These are phyloP conservation scores for Malassezia arunalokei DNA, from an alignment of 1,284 basidiomycete species.

Conservation along the genomic window DNA sequence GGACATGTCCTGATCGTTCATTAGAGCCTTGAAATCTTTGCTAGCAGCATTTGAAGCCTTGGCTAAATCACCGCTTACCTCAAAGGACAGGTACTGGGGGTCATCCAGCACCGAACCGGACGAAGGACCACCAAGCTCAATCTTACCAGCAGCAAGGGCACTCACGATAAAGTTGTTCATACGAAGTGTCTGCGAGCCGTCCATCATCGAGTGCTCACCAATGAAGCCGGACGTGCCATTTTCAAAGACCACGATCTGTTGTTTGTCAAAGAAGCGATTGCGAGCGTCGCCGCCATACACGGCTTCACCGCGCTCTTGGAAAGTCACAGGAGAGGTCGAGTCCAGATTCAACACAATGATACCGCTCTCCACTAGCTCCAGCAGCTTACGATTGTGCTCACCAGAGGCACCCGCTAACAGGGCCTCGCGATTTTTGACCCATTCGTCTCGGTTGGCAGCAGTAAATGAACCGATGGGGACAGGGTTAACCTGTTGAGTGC, in stretches of 20 bases:
- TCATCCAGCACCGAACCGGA: conserved; percentile 51
- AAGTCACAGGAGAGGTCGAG: conserved; percentile 62
- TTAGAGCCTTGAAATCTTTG: conserved; percentile 62
- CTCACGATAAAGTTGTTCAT: conserved; percentile 88
- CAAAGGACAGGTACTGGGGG: conserved; percentile 63
- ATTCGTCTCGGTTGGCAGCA: conserved; percentile 74
- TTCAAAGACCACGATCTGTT: conserved; percentile 60
- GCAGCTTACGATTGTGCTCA: conserved; percentile 55
- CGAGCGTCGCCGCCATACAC: conserved; percentile 77
- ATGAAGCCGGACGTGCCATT: conserved; percentile 89
- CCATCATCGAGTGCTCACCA: conserved; percentile 91
- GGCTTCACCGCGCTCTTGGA: conserved; percentile 59
- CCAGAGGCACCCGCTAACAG: conserved; percentile 52
- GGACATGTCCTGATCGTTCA: conserved; percentile 67
- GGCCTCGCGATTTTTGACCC: conserved; percentile 59
- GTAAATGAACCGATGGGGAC: conserved; percentile 68
- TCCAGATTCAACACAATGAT: conserved; percentile 81
- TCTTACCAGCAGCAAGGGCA: conserved; percentile 63
- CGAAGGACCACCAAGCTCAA: conserved; percentile 53
- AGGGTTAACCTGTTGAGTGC: conserved; percentile 53
- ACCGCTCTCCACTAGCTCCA: conserved; percentile 78
- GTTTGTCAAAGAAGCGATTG: conserved; percentile 96
- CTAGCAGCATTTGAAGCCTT: conserved; percentile 55
- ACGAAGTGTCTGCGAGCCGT: conserved; percentile 85
- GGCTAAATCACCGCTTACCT: conserved; percentile 54